Evolutionary conservation across 495 filamentous ascomycete species (phyloP).

Genomic region (Hyaloscypha hepaticicola): DNA sequence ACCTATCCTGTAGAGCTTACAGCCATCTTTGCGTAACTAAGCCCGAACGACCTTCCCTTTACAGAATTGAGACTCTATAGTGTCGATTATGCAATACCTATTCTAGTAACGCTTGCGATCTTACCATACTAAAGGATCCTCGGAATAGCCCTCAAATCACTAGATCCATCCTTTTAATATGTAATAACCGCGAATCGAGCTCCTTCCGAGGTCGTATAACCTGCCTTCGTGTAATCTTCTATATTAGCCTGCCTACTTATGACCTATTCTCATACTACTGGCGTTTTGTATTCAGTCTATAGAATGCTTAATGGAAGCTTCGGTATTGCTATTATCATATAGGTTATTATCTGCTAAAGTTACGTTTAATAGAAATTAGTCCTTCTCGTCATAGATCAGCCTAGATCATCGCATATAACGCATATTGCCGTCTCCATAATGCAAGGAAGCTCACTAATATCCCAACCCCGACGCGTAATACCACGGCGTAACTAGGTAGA

Average conservation of each 20-base stretch:
- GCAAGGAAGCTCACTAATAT: conserved; percentile 17
- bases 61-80: conserved; percentile 20
- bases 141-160: conserved; percentile 19
- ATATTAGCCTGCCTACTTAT: conserved; percentile 23
- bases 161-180: conserved; percentile 26
- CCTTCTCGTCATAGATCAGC: conserved; percentile 24
- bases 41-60: conserved; percentile 25
- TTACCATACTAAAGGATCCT: too few species aligned
- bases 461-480: conserved; percentile 13
- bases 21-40: conserved; percentile 14
- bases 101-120: conserved; percentile 20
- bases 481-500: conserved; percentile 16
- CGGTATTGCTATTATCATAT: conserved; percentile 21
- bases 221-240: conserved; percentile 15
- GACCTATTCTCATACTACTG: conserved; percentile 17
- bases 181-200: conserved; percentile 22
- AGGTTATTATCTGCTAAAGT: conserved; percentile 20
- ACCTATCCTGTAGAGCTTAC: conserved; percentile 19
- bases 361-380: conserved; percentile 16
- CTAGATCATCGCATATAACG: conserved; percentile 19
- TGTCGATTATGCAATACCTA: conserved; percentile 16
- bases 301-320: conserved; percentile 25
- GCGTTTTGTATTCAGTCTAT: conserved; percentile 26
- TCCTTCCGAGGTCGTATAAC: conserved; percentile 25
- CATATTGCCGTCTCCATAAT: conserved; percentile 1